Evolutionary conservation across 2,329 filamentous ascomycete genomes (phyloP).

Genomic region (Colletotrichum shisoi): DNA sequence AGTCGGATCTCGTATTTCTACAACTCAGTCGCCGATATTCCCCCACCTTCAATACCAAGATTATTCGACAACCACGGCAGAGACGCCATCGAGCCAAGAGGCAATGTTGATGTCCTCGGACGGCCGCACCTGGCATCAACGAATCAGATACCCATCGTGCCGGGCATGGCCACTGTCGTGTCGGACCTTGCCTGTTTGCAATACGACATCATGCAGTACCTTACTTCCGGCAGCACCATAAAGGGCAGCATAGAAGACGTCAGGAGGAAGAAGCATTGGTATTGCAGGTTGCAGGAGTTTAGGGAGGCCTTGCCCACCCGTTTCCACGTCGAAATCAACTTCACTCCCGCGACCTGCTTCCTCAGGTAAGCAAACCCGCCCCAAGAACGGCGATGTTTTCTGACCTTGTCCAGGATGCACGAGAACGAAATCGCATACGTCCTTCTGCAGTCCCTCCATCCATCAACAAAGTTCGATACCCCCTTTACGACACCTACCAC

Average conservation of each 20-base stretch:
- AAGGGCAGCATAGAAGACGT: constrained; percentile 23
- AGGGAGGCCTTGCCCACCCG: constrained; percentile 16
- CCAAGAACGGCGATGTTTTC: background rate
- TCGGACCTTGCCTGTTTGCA: constrained; percentile 23
- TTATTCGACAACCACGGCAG: constrained; percentile 26
- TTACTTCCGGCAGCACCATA: constrained; percentile 25
- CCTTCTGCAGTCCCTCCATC: constrained; percentile 23
- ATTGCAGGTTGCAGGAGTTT: constrained; percentile 22
- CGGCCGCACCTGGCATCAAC: constrained; percentile 7
- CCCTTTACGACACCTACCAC: constrained; percentile 20
- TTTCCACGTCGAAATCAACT: constrained; percentile 25
- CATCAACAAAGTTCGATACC: constrained; percentile 24
- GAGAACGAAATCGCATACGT: constrained; percentile 35
- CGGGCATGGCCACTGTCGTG: constrained; percentile 25
- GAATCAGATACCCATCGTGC: constrained; percentile 1
- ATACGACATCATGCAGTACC: constrained; percentile 32
- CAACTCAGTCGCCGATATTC: constrained; percentile 16
- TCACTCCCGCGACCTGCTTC: constrained; percentile 27
- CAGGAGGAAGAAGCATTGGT: constrained; percentile 17
- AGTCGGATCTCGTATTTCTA: constrained; percentile 37
- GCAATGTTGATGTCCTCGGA: constrained; percentile 32
- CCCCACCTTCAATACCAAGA: constrained; percentile 27
- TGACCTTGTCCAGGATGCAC: constrained; percentile 24
- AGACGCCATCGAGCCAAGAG: constrained; percentile 18
- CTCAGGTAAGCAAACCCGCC: constrained; percentile 3